Evolutionary conservation across 2,329 filamentous ascomycete species (phyloP).

Genomic region (Phialophora chinensis): DNA sequence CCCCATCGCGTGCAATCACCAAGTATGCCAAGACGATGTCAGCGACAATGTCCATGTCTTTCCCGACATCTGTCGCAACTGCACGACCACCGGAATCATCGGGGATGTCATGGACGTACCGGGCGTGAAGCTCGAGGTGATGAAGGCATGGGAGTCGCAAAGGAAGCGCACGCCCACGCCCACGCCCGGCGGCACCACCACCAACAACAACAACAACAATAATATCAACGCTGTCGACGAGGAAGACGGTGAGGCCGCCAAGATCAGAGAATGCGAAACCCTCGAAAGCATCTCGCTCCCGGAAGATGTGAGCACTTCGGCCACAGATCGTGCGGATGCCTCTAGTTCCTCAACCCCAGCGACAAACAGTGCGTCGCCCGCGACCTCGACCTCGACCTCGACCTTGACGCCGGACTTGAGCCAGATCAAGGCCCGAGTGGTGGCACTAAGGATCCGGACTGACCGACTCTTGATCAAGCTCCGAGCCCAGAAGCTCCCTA

Average conservation of each 20-base stretch:
- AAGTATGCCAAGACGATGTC: constrained; percentile 21
- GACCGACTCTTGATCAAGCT: constrained; percentile 25
- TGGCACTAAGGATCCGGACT: constrained; percentile 20
- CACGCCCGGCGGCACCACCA: too few relatives aligned
- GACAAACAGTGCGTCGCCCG: constrained; percentile 16
- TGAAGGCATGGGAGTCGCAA: constrained; percentile 25
- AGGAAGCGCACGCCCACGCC: neutral
- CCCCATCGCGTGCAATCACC: constrained; percentile 12
- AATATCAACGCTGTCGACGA: neutral
- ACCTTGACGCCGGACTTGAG: constrained; percentile 12
- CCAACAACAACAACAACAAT: neutral
- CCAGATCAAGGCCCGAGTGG: constrained; percentile 20
- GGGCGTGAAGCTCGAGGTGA: constrained; percentile 28
- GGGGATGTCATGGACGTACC: constrained; percentile 27
- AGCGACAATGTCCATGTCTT: constrained; percentile 30
- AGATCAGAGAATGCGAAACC: constrained; percentile 6
- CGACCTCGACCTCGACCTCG: constrained; percentile 2
- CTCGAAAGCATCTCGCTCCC: constrained; percentile 4
- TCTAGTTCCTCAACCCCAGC: neutral
- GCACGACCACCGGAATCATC: constrained; percentile 27
- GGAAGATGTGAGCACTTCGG: constrained; percentile 5
- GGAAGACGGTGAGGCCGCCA: neutral
- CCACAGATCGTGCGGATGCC: neutral
- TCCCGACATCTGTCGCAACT: constrained; percentile 30
- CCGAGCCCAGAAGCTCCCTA: constrained; percentile 15